Evolutionary conservation across 129 eudicot genomes (phyloP), one percentile per base, ranked within the genome.

Genomic region (Pulicaria dysenterica): DNA sequence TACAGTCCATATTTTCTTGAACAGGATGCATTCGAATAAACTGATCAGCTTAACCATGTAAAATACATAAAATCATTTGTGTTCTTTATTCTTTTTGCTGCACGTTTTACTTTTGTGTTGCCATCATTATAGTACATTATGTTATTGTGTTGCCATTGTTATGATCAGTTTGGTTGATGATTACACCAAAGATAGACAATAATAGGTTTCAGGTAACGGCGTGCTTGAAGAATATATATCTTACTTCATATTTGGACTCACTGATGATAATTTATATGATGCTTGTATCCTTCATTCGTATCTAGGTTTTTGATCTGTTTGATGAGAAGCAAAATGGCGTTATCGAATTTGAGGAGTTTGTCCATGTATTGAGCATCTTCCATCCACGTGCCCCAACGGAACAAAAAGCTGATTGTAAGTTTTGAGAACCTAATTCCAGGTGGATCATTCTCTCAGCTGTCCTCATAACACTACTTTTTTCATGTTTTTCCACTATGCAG

Each of bases 281-380:
- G 61, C 34, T 38, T 2, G 8, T 70, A 4, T 9, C n/a, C 7
- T 17, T 54, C 11, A 11, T 45, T 67, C 46, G n/a, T 14, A 47
- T 73, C 2, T 50, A 84, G 88, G 85, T 84, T n/a, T 84, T 84
- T 49, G 85, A 81, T 81, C 81, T 84, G 49, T 84, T 84, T 36
- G 88, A 84, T 50, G 88, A 80, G 79, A 84, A 84, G 81, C 80
- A 84, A 77, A 80, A 84, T 58, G 88, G 85, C 6, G 88, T 81
- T 48, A 81, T 84, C 73, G 88, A 81, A 63, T 84, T 84, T 34
- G 85, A 84, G 57, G 85, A 84, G 75, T 84, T 84, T 45, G 75
- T 84, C 44, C 83, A 68, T 73, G 88, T 77, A 60, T 80, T 84
- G 39, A 69, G 85, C 64, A 79, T 81, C 67, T 84, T 81, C 80